Conservation (phyloP, 2,329 filamentous ascomycete species). For the Pseudocercospora fuligena region DNA sequence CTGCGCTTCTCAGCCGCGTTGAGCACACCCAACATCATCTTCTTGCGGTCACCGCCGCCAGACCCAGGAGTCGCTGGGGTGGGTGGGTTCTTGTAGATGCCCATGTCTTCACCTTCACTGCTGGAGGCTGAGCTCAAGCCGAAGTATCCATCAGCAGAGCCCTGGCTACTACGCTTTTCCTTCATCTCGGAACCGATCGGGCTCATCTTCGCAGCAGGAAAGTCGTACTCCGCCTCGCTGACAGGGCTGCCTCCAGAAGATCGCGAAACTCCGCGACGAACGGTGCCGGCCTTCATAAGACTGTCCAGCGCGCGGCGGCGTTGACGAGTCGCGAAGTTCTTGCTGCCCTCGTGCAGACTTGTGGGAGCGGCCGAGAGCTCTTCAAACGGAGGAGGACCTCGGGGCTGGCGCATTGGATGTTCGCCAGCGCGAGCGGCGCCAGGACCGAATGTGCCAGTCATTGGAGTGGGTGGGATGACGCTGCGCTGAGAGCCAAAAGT, state of each 20-base stretch:
- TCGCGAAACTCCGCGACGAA: conserved; percentile 74
- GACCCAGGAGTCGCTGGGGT: conserved; percentile 67
- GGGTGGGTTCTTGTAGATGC: conserved; percentile 42
- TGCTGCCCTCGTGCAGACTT: conserved; percentile 88
- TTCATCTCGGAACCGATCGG: conserved; percentile 46
- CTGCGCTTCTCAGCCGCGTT: conserved; percentile 90
- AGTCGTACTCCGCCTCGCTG: conserved; percentile 75
- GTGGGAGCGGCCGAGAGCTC: conserved; percentile 90
- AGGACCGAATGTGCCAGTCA: conserved; percentile 86
- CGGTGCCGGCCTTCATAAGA: conserved; percentile 85
- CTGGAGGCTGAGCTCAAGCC: conserved; percentile 71
- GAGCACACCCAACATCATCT: conserved; percentile 83
- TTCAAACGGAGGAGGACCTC: conserved; percentile 87
- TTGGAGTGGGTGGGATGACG: conserved; percentile 74
- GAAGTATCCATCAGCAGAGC: conserved; percentile 43
- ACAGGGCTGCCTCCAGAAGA: conserved; percentile 72
- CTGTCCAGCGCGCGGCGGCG: conserved; percentile 91
- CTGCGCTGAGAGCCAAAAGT: conserved; percentile 51
- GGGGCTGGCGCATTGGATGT: conserved; percentile 90
- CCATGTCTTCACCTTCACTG: conserved; percentile 59
- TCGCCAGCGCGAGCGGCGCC: conserved; percentile 92
- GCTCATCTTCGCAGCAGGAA: conserved; percentile 63
- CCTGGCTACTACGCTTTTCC: conserved; percentile 43
- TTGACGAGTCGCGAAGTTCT: conserved; percentile 94
- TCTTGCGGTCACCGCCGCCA: conserved; percentile 75